Conservation (phyloP, 2,329 filamentous ascomycete genomes). For the Phaeophleospora eucalypticola region DNA sequence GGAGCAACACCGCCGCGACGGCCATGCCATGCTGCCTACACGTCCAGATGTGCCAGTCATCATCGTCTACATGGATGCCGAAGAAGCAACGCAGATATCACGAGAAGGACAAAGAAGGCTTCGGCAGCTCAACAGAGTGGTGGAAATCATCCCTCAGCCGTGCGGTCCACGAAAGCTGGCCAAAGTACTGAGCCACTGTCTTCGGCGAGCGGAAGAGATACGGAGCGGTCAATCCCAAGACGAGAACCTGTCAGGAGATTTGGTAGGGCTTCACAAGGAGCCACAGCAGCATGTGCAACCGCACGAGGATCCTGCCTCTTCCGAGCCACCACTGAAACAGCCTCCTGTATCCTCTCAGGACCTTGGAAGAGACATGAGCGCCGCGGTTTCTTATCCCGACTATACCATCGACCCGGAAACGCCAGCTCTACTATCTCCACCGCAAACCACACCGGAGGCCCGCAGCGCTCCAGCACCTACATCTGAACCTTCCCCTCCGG, state of each 20-base stretch:
- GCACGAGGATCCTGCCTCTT: neutral
- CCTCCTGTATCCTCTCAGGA: neutral
- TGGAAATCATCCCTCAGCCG: slow-evolving; percentile 36
- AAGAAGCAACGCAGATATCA: slow-evolving; percentile 26
- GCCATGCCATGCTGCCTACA: no score
- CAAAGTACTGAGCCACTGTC: slow-evolving; percentile 32
- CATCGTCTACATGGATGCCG: slow-evolving; percentile 35
- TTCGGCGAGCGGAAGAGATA: slow-evolving; percentile 23
- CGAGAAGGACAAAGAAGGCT: slow-evolving; percentile 17
- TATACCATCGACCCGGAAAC: slow-evolving; percentile 11
- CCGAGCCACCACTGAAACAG: neutral
- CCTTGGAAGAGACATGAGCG: slow-evolving; percentile 13
- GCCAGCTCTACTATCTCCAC: neutral
- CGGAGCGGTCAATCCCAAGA: neutral
- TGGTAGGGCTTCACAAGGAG: neutral
- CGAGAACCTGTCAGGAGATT: no score
- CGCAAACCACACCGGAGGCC: neutral
- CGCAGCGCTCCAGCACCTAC: neutral
- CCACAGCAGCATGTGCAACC: neutral
- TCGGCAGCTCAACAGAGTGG: slow-evolving; percentile 18
- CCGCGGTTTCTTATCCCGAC: slow-evolving; percentile 17
- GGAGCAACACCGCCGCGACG: slow-evolving; percentile 2
- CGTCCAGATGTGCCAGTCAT: slow-evolving; percentile 27
- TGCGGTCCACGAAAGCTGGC: slow-evolving; percentile 41
- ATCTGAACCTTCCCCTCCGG: slow-evolving; percentile 6